Conservation (phyloP, 768 basidiomycete species). For the Leucosporidium creatinivorum region DNA sequence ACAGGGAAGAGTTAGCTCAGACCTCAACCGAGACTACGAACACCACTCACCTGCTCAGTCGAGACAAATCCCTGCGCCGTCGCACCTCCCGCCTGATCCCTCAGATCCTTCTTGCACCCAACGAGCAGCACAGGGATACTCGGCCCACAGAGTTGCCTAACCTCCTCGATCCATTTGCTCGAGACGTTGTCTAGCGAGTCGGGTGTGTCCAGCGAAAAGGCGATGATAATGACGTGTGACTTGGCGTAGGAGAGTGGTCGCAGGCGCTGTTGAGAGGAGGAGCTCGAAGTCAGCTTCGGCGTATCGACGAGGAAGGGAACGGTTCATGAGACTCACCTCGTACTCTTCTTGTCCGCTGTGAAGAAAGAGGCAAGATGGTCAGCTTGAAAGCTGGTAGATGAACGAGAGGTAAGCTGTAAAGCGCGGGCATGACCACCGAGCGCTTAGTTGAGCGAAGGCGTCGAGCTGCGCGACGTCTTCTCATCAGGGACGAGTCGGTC, state of each 20-base stretch:
- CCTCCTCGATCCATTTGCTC: conserved; percentile 99
- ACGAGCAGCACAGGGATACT: conserved; percentile 89
- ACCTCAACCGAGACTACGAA: background rate
- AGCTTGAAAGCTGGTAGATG: too few relatives aligned
- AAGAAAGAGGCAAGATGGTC: background rate
- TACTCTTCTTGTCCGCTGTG: conserved; percentile 95
- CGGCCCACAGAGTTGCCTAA: conserved; percentile 88
- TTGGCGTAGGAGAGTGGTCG: conserved; percentile 96
- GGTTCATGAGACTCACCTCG: conserved; percentile 55
- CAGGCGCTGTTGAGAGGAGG: conserved; percentile 55
- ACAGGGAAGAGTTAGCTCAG: conserved; percentile 41
- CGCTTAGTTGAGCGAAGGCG: too few relatives aligned
- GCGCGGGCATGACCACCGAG: too few relatives aligned
- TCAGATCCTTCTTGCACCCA: conserved; percentile 90
- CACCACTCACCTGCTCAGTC: conserved; percentile 40
- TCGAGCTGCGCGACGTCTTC: too few relatives aligned
- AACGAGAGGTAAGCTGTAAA: too few relatives aligned
- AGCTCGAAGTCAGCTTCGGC: background rate
- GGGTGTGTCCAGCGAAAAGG: conserved; percentile 89
- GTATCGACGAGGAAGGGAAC: background rate
- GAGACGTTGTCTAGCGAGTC: conserved; percentile 85
- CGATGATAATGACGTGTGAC: conserved; percentile 97
- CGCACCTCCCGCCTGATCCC: conserved; percentile 45
- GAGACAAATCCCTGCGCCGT: conserved; percentile 41
- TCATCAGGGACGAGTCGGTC: too few relatives aligned